Base-by-base conservation (phyloP, 371 early-diverging fungal species). In the Rhizomucor miehei region DNA sequence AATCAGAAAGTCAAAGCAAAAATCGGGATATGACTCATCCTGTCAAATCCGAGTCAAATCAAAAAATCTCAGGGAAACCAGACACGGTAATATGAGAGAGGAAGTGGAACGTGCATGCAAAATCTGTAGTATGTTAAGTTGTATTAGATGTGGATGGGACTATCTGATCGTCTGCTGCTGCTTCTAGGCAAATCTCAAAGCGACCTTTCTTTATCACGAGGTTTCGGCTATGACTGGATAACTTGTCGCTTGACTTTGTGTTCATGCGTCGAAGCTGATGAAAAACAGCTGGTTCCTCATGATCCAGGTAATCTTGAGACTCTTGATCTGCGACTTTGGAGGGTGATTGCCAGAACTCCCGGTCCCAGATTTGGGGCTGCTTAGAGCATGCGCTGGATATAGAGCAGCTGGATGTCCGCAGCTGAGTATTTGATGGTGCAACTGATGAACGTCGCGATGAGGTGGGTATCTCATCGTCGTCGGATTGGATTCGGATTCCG, bases 201-300 rank as follows among this genome's bases (percentile, higher is more conserved):
- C 71, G 71, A 41, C 71, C 71, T 41, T 71, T 71, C 46, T 65
- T 71, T 36, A 71, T 67, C n/a, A 65, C 54, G 51, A 56, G 44
- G 43, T 62, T 29, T 29, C 29, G 29, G 29, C 29, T 29, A 8
- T 29, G 29, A 29, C 8, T 29, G 8, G 29, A 29, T 29, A 29
- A 29, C 12, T 54, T 56, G 36, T 54, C 58, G 10, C 23, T 58
- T 16, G 48, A 52, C 24, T 44, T 36, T 8, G 55, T 56, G 3
- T 51, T 49, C 56, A 63, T 52, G 24, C 60, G 52, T 25, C 66
- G 62, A 20, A 66, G 46, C 52, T 66, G 62, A 49, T 66, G 55
- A 35, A 62, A 52, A 21, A 66, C 59, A n/a, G 56, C 56, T 40
- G 63, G 56, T 6, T 62, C 57, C 11, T 44, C 52, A 23, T 34